These are phyloP conservation scores for Nelumbo lutea DNA, from an alignment of 164 flowering plant genomes.

Conservation along the genomic window DNA sequence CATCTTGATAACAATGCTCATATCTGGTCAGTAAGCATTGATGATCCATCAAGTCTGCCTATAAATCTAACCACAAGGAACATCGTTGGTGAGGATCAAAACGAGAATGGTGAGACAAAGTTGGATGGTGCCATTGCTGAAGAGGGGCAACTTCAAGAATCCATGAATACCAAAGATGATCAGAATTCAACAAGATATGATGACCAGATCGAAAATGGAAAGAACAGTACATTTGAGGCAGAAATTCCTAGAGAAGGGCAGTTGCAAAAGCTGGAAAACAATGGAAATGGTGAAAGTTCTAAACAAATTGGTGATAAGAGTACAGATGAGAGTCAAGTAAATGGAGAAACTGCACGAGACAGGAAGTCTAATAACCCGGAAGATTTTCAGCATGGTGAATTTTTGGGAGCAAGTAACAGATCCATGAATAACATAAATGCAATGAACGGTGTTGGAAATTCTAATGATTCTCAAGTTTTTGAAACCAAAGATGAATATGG, in stretches of 20 bases:
- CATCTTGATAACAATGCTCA: constrained; percentile 21
- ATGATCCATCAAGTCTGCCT: constrained; percentile 30
- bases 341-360: neutral
- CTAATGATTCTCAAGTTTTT: neutral
- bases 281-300: constrained; percentile 5
- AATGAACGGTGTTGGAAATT: constrained; percentile 1
- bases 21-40: constrained; percentile 28
- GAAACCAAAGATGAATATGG: constrained; percentile 4
- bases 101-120: neutral
- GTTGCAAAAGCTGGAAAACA: constrained; percentile 8
- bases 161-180: neutral
- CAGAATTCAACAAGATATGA: constrained; percentile 1
- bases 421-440: constrained; percentile 4
- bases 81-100: neutral
- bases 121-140: constrained; percentile 2
- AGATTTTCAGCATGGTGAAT: neutral
- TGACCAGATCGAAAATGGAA: constrained; percentile 4
- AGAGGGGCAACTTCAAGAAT: constrained; percentile 1
- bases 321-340: constrained; percentile 4
- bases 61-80: constrained; percentile 16
- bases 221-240: neutral
- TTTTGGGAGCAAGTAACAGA: neutral
- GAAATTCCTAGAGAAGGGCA: constrained; percentile 11
- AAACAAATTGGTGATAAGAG: constrained; percentile 11
- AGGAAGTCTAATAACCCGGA: neutral